Evolutionary conservation across 192 early-diverging fungal species (phyloP).

Genomic region (Neocallimastix lanati): DNA sequence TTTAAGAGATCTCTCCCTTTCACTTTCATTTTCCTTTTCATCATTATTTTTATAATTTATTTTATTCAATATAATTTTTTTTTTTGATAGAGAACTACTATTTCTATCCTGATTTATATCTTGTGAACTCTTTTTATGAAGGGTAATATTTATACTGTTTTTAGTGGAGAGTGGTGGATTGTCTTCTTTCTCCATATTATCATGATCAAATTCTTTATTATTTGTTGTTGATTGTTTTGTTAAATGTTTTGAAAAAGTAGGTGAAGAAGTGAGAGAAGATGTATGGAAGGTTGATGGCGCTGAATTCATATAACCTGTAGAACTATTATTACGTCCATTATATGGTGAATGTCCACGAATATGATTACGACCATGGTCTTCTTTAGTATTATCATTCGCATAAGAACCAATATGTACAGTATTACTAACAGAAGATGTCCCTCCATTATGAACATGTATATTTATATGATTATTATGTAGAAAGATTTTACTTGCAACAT

Average conservation of each 20-base stretch:
- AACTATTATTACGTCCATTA: not conserved
- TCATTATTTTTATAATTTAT: no score
- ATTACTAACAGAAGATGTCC: not conserved
- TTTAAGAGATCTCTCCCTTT: no score
- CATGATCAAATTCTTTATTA: not conserved
- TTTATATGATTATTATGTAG: not conserved
- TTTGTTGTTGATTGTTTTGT: no score
- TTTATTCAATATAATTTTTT: not conserved
- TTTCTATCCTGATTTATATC: not conserved
- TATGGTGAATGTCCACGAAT: not conserved
- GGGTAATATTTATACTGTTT: not conserved
- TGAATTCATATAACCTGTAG: not conserved
- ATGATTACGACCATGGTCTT: not conserved
- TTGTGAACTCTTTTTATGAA: not conserved
- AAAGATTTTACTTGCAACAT: not conserved
- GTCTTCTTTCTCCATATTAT: not conserved
- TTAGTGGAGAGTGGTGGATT: not conserved
- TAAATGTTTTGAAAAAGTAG: not conserved
- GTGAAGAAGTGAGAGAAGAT: not conserved
- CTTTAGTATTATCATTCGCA: not conserved
- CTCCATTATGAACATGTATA: not conserved
- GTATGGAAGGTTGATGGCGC: not conserved
- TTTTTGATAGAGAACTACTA: not conserved
- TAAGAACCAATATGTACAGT: not conserved
- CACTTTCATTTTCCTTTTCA: no score